A percentile compares a stretch with the other conserved stretches of the same genome.
phyloP scores from a whole-genome alignment of 805 yeast genomes.

The Candida tammaniensis region DNA sequence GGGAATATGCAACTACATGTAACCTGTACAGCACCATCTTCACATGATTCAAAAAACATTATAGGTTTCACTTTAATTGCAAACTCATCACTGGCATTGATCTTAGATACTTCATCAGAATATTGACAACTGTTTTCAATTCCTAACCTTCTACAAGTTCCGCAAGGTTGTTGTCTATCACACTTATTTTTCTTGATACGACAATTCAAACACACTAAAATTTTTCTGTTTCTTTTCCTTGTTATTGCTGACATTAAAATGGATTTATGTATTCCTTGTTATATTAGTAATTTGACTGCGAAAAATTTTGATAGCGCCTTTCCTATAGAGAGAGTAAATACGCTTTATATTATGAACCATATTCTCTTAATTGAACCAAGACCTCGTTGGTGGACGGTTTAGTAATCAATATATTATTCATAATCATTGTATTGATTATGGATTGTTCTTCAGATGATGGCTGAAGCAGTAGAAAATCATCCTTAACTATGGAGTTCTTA shows the following conservation, averaged over 20 bases:
- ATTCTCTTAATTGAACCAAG: conserved; percentile 6
- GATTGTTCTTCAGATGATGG: conserved; percentile 3
- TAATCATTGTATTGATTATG: conserved; percentile 5
- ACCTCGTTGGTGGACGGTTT: conserved; percentile 1
- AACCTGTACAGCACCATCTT: no score
- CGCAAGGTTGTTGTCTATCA: conserved; percentile 17
- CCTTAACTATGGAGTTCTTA: conserved; percentile 3
- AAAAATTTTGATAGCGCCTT: no score
- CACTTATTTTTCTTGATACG: conserved; percentile 17
- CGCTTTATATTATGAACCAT: neutral
- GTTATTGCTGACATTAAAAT: no score
- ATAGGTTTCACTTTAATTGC: no score
- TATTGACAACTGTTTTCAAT: conserved; percentile 9
- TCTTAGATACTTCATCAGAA: neutral
- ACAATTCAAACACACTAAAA: conserved; percentile 17
- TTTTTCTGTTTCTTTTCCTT: conserved; percentile 17
- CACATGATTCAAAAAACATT: no score
- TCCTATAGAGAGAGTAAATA: no score
- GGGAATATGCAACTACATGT: conserved; percentile 7
- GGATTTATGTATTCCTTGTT: no score
- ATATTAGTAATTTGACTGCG: no score
- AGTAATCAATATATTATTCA: conserved; percentile 7
- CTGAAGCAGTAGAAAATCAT: neutral
- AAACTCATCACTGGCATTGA: no score
- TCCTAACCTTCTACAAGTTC: conserved; percentile 11